These are phyloP conservation scores for Macrocybe sp. DNA, from an alignment of 1,284 basidiomycete genomes.

Conservation along the genomic window DNA sequence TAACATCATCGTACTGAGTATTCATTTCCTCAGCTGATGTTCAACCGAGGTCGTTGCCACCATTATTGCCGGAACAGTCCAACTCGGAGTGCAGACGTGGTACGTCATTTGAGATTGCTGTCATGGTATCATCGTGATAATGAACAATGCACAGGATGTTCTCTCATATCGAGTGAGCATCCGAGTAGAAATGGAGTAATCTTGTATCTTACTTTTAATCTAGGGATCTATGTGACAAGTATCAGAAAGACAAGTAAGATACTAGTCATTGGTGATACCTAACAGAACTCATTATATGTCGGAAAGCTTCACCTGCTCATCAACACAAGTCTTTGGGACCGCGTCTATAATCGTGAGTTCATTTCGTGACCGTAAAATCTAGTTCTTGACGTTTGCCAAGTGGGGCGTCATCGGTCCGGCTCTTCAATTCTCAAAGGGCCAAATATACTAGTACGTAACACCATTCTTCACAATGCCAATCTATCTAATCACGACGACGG, in stretches of 20 bases:
- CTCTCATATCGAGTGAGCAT: slow-evolving; percentile 38
- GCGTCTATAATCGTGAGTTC: slow-evolving; percentile 35
- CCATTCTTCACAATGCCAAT: neutral
- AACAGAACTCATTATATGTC: slow-evolving; percentile 1
- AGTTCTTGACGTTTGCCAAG: slow-evolving; percentile 14
- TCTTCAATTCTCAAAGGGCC: slow-evolving; percentile 37
- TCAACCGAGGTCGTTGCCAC: slow-evolving; percentile 49
- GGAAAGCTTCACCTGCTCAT: slow-evolving; percentile 30
- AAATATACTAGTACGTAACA: slow-evolving; percentile 36
- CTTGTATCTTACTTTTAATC: neutral
- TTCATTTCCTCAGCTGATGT: neutral
- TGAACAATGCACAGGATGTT: slow-evolving; percentile 39
- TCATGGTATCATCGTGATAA: neutral
- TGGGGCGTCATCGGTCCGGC: slow-evolving; percentile 46
- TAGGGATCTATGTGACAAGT: slow-evolving; percentile 38
- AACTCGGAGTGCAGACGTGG: slow-evolving; percentile 57
- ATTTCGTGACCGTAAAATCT: neutral
- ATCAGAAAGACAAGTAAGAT: slow-evolving; percentile 34
- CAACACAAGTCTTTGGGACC: slow-evolving; percentile 34
- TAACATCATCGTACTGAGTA: slow-evolving; percentile 9
- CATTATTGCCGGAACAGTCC: slow-evolving; percentile 53
- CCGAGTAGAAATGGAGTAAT: neutral
- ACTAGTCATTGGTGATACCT: neutral
- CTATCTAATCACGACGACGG: too few species aligned
- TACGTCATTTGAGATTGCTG: slow-evolving; percentile 11